Evolutionary conservation across 306 rosid genomes (phyloP), one percentile per base, ranked within the genome.

Genomic region (Quercus cerris): DNA sequence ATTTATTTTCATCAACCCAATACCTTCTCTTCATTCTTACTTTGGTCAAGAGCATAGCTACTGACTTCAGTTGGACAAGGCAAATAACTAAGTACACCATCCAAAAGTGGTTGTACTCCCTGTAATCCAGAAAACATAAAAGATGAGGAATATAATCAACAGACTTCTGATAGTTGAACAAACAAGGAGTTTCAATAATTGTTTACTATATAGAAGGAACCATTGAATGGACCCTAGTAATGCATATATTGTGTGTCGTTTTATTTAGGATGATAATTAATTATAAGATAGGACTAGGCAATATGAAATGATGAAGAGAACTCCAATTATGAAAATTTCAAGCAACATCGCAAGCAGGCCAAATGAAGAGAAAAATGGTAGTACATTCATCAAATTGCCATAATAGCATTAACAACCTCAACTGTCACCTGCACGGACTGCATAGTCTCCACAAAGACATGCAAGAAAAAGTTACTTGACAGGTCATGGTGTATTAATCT

Each of bases 31-130:
- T 95, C 99, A 44, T 87, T 85, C 67, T 87, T 93, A 72, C 93
- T 83, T 85, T 95, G 99, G 84, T 95, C 97, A 81, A 95, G 90
- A n/a, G 98, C 99, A 89, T 84, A 81, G 85, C 77, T 95, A 82
- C 78, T 83, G 77, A 95, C 99, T 93, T 95, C 98, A 74, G 82
- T 38, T 77, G 99, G 99, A 87, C 96, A 93, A 55, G 99, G 99
- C 91, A 95, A 86, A 90, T 95, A 95, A 81, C 71, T 84, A 77
- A 93, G 86, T 27, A 95, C 97, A 38, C 94, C 98, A 81, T 95
- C 86, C 87, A 95, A 85, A 88, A 95, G 99, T 61, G 99, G 97
- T 78, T 95, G 99, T 38, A 95, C 97, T 67, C 99, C 98, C 99
- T 95, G 91, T 22, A 83, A 57, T 71, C 59, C 88, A 84, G 74